Percentiles rank a stretch among this genome's conserved stretches.
Conservation (phyloP, 768 basidiomycete species). For the Tephrocybe rancida region DNA sequence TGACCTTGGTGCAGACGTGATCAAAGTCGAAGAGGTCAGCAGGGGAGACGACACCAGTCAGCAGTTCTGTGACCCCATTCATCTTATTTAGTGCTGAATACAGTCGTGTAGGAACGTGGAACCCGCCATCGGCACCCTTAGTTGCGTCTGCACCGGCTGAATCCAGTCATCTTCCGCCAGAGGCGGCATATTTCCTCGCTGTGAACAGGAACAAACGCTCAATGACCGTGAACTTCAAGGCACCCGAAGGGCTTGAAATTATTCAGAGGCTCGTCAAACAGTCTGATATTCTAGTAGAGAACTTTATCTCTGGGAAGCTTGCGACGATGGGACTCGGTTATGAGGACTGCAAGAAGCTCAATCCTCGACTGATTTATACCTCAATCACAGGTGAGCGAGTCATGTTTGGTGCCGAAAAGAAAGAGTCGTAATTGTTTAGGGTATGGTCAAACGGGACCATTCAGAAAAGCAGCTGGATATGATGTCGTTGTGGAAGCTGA, state of each 20-base stretch:
- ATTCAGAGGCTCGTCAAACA: conserved; percentile 67
- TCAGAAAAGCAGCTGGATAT: conserved; percentile 80
- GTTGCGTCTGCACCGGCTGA: conserved; percentile 49
- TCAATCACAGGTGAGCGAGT: conserved; percentile 75
- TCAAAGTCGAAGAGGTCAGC: conserved; percentile 84
- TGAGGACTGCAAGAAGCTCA: conserved; percentile 77
- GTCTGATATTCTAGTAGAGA: conserved; percentile 89
- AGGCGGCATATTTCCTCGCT: conserved; percentile 91
- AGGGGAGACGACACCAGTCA: conserved; percentile 82
- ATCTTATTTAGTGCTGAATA: conserved; percentile 6
- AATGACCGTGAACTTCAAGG: conserved; percentile 88
- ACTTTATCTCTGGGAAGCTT: conserved; percentile 86
- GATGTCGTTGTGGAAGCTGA: conserved; percentile 88
- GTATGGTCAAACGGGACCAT: conserved; percentile 85
- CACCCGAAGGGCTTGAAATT: conserved; percentile 73
- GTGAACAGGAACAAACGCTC: conserved; percentile 90
- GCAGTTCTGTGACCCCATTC: not conserved
- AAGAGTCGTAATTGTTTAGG: conserved; percentile 18
- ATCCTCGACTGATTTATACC: conserved; percentile 82
- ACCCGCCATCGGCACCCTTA: conserved; percentile 60
- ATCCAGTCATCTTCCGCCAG: conserved; percentile 73
- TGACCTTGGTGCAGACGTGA: conserved; percentile 89
- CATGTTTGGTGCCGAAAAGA: not conserved
- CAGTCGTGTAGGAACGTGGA: conserved; percentile 58
- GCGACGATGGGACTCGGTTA: conserved; percentile 84